phyloP scores from a whole-genome alignment of 805 yeast genomes.

The Candida sithepensis region DNA sequence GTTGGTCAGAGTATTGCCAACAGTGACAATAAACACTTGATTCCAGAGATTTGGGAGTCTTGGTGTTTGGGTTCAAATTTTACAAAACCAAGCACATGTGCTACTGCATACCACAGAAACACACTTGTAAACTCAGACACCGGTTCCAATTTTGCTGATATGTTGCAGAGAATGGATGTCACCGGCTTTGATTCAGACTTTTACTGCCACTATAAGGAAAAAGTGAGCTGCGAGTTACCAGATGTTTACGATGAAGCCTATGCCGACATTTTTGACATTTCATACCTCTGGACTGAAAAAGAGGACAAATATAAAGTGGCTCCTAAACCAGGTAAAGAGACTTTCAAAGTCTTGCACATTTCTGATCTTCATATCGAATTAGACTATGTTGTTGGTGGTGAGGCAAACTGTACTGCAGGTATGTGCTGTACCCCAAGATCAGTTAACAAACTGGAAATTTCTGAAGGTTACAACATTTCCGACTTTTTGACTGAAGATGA shows the following conservation, averaged over 20 bases:
- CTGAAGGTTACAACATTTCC: slow-evolving; percentile 40
- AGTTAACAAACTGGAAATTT: slow-evolving; percentile 34
- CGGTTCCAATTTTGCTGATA: slow-evolving; percentile 49
- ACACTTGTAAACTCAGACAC: slow-evolving; percentile 34
- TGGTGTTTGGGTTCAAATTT: slow-evolving; percentile 41
- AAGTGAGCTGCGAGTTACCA: not conserved
- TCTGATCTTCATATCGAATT: slow-evolving; percentile 64
- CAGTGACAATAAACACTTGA: slow-evolving; percentile 35
- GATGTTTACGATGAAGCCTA: slow-evolving; percentile 34
- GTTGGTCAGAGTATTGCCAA: slow-evolving; percentile 37
- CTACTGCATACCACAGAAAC: slow-evolving; percentile 33
- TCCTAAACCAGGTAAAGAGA: slow-evolving; percentile 36
- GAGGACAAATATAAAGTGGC: slow-evolving; percentile 41
- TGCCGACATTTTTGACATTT: slow-evolving; percentile 41
- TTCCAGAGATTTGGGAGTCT: slow-evolving; percentile 36
- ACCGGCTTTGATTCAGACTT: slow-evolving; percentile 53
- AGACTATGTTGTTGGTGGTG: slow-evolving; percentile 51
- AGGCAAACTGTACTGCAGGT: slow-evolving; percentile 49
- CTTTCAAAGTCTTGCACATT: slow-evolving; percentile 60
- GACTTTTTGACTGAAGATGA: slow-evolving; percentile 11
- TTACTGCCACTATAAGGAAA: slow-evolving; percentile 51
- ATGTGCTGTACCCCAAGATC: slow-evolving; percentile 62
- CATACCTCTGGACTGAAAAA: slow-evolving; percentile 42
- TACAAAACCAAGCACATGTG: slow-evolving; percentile 26
- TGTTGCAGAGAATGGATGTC: slow-evolving; percentile 50